A percentile compares a stretch with the other conserved stretches of the same genome.
These are phyloP conservation scores for Aspergillus incahuasiensis DNA, from an alignment of 495 filamentous ascomycete species.

Conservation along the genomic window DNA sequence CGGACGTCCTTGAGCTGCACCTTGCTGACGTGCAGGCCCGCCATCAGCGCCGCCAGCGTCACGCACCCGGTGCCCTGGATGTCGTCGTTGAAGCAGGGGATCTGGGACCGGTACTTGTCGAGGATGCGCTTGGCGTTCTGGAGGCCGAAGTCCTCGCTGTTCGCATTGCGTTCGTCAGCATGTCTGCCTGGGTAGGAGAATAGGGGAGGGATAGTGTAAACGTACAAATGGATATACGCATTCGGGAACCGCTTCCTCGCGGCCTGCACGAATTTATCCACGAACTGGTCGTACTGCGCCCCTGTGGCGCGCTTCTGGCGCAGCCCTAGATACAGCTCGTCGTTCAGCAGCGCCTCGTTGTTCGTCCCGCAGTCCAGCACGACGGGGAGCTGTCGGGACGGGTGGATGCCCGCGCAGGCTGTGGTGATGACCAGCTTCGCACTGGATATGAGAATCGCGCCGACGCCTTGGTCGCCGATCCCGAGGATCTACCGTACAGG, in stretches of 20 bases:
- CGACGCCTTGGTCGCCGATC: constrained; percentile 89
- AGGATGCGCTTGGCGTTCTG: constrained; percentile 61
- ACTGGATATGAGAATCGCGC: constrained; percentile 77
- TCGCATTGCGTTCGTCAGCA: constrained; percentile 37
- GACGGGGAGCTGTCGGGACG: constrained; percentile 72
- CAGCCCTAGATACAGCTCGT: constrained; percentile 77
- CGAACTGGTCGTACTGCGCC: constrained; percentile 72
- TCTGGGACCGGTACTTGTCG: constrained; percentile 63
- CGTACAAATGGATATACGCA: constrained; percentile 79
- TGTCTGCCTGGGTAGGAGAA: too few species aligned
- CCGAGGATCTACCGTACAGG: constrained; percentile 85
- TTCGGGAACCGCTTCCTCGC: constrained; percentile 67
- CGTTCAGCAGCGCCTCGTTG: constrained; percentile 71
- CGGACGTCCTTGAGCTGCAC: constrained; percentile 62
- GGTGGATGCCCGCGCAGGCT: constrained; percentile 80
- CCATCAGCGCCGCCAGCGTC: constrained; percentile 75
- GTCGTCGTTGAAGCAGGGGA: constrained; percentile 90
- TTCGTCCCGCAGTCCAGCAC: constrained; percentile 87
- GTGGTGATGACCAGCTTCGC: constrained; percentile 82
- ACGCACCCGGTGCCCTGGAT: constrained; percentile 86
- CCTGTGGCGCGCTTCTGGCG: constrained; percentile 61
- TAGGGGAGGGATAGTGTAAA: too few species aligned
- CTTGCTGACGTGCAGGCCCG: constrained; percentile 64
- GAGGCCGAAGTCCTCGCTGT: constrained; percentile 58
- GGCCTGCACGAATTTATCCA: constrained; percentile 66